Evolutionary conservation across 2,329 filamentous ascomycete genomes (phyloP), one percentile per base, ranked within the genome.

Genomic region (Gnomoniopsis sp.): DNA sequence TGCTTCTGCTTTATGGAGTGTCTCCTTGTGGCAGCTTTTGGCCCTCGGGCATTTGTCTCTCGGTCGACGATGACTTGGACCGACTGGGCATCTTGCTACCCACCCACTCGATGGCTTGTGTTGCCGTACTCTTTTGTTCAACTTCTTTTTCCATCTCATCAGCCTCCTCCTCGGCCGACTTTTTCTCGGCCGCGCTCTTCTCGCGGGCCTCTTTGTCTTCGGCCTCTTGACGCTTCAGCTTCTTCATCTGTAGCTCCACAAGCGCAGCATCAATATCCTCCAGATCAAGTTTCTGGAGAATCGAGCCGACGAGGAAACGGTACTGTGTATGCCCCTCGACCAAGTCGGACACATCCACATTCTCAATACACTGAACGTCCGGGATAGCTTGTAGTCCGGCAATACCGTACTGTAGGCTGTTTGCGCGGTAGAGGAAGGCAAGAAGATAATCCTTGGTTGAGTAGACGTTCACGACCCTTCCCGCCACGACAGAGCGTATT

Each of bases 381-480:
- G 85, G 67, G 23, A 96, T 84, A 36, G 85, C 80, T 69, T 96
- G 89, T 1, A 98, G 76, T 0, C 93, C 93, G 0, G 93, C 92
- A 46, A 96, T 85, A 4, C 93, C 93, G 46, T 90, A 82, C 63
- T 95, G 88, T 26, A 96, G 82, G 59, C 88, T 92, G 49, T 89
- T 91, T 2, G 91, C 88, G 50, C 93, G 86, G 71, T 97, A 96
- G 19, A 96, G 77, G 70, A 96, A 93, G 1, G 86, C 92, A 1
- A 97, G 84, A 33, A 97, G 86, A 68, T 91, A 90, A 72, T 97
- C 93, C 60, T 95, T 93, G 53, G 88, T 86, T 1, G 90, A 93
- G 73, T 88, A 96, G 10, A 93, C 91, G 66, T 97, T 97, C 65
- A 96, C 88, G 7, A 97, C 81, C 58, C 89, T 83, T 3, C 92